Base-by-base conservation (phyloP, 2,329 filamentous ascomycete genomes). In the Exophiala aquamarina region DNA sequence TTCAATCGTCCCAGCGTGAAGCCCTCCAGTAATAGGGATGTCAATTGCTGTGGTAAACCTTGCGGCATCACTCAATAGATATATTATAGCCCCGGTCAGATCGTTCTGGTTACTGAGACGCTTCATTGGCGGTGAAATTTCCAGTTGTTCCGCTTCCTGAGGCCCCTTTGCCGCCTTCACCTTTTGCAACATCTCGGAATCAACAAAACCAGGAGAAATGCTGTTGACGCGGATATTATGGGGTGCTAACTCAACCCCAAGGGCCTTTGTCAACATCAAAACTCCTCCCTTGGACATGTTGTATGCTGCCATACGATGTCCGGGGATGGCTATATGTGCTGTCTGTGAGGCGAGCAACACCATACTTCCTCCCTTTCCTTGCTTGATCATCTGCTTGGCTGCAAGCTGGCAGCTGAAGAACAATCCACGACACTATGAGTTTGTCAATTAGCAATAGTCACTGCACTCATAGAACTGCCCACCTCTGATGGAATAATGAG, bases 141-240 rank as follows among this genome's bases (percentile, higher is more conserved):
- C 23, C 6, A 26, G 23, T 11, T 26, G 23, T 11, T 26, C 23
- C 11, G 23, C 23, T 26, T 26, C 23, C 23, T 26, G 23, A 6
- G 23, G 23, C 11, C 23, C 23, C 23, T 26, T 26, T 11, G 23
- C 6, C 6, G 23, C 23, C 23, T 26, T 26, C 6, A 26, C 23
- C 23, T 11, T 26, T 26, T 26, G 23, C 11, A 18, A 14, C 32
- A 34, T 34, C 6, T 34, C 32, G 14, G 92, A 96, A 75, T 96
- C 89, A 59, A 95, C 90, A 41, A 96, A 70, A 1, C 91, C 91
- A 0, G 91, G 91, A 17, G 63, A 68, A 0, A 69, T 67, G 2
- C 63, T 61, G 47, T 71, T 72, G 3, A 67, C 67, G 10, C 69
- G 64, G 15, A 72, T 64, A 1, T 64, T 63, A 8, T 67, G 63